phyloP scores from a whole-genome alignment of 352 stramenopile species.

The Nothophytophthora sp. region DNA sequence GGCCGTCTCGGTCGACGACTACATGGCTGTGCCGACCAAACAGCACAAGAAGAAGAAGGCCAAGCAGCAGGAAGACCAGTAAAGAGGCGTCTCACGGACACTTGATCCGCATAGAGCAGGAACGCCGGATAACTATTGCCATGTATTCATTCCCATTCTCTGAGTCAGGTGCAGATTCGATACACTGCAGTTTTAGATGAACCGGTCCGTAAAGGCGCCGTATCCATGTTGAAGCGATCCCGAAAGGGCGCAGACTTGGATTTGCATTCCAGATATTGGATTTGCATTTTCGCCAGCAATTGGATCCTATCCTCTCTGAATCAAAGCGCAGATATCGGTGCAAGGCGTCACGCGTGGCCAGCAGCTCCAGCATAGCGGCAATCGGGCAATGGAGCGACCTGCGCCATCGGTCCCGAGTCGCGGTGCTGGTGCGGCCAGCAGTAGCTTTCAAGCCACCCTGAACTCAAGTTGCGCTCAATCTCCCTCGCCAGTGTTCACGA shows the following conservation, averaged over 20 bases:
- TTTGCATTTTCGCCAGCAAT: slow-evolving; percentile 24
- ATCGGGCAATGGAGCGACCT: not conserved
- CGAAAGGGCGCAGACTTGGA: slow-evolving; percentile 27
- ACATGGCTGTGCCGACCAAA: slow-evolving; percentile 54
- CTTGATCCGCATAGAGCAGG: too few species aligned
- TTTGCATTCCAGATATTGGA: too few species aligned
- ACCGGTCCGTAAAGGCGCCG: too few species aligned
- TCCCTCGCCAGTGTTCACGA: slow-evolving; percentile 1
- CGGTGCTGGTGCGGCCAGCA: not conserved
- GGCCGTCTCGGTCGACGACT: slow-evolving; percentile 56
- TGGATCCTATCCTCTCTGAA: slow-evolving; percentile 17
- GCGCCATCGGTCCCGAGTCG: slow-evolving; percentile 3
- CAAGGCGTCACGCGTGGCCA: slow-evolving; percentile 8
- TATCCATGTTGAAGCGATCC: slow-evolving; percentile 12
- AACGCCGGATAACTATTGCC: not conserved
- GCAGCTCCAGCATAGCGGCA: not conserved
- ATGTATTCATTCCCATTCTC: not conserved
- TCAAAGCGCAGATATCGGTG: slow-evolving; percentile 23
- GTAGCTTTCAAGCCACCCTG: not conserved
- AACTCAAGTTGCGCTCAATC: slow-evolving; percentile 4
- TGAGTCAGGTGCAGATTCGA: too few species aligned
- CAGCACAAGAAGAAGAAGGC: slow-evolving; percentile 65
- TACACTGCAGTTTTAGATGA: too few species aligned
- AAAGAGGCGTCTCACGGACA: too few species aligned
- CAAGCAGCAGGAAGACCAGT: slow-evolving; percentile 31